phyloP scores from a whole-genome alignment of 2,329 filamentous ascomycete genomes.

The Balansia obtecta region DNA sequence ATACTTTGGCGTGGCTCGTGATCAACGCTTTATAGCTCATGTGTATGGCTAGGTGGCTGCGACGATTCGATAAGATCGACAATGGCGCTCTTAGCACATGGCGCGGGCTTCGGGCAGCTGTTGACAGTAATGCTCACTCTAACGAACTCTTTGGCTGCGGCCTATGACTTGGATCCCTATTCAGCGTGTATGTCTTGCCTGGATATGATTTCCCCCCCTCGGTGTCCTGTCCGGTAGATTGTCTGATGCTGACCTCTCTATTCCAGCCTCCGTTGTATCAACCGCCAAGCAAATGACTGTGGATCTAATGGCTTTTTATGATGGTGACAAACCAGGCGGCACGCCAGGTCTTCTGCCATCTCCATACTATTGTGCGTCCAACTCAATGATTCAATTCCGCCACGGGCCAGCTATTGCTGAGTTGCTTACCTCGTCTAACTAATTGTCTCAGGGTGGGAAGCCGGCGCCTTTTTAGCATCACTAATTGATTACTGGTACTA shows the following conservation, averaged over 20 bases:
- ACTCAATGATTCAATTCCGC: neutral
- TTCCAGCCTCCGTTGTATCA: conserved; percentile 34
- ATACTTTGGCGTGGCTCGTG: neutral
- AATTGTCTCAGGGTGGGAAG: conserved; percentile 49
- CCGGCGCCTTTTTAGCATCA: conserved; percentile 57
- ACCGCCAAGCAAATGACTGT: conserved; percentile 37
- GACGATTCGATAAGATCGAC: neutral
- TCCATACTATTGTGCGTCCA: conserved; percentile 40
- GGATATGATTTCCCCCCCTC: neutral
- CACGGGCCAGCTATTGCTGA: neutral
- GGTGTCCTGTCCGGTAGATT: neutral
- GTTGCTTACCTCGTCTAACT: neutral
- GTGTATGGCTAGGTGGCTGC: neutral
- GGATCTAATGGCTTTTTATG: conserved; percentile 32
- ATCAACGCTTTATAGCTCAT: neutral
- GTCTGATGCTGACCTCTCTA: conserved; percentile 1
- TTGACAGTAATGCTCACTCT: neutral
- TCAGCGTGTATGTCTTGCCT: conserved; percentile 19
- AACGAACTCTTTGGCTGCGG: conserved; percentile 14
- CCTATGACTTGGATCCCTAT: conserved; percentile 25
- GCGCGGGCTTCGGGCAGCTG: neutral
- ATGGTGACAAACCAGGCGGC: conserved; percentile 35
- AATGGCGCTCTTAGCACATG: neutral
- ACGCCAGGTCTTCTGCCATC: conserved; percentile 38
- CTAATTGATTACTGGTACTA: conserved; percentile 80